A percentile compares a stretch with the other conserved stretches of the same genome.
phyloP scores from a whole-genome alignment of 2,329 filamentous ascomycete genomes.

The Byssochlamys sp. region DNA sequence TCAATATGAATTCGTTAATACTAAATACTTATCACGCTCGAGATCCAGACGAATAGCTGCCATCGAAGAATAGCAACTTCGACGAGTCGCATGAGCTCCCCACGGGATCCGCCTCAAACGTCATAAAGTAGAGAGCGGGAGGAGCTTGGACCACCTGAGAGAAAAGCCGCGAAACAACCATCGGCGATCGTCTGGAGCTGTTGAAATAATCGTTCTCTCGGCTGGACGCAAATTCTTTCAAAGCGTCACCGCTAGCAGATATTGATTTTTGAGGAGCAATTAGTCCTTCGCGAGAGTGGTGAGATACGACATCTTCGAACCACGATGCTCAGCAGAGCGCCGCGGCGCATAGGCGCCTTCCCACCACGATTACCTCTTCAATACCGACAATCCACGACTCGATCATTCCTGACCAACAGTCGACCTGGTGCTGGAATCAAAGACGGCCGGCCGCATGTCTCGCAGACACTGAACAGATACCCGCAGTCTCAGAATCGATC shows the following conservation, averaged over 20 bases:
- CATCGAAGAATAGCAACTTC: background rate
- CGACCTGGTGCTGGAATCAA: background rate
- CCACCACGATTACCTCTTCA: conserved; percentile 1
- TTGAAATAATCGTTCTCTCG: background rate
- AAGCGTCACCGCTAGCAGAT: background rate
- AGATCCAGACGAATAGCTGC: too few species aligned
- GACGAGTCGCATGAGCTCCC: background rate
- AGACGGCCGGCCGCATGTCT: background rate
- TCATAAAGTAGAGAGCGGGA: conserved; percentile 15
- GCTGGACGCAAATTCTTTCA: background rate
- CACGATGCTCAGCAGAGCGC: conserved; percentile 20
- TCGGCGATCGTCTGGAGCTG: background rate
- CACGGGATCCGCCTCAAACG: conserved; percentile 8
- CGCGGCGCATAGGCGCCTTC: conserved; percentile 15
- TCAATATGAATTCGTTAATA: conserved; percentile 5
- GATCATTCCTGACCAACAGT: conserved; percentile 3
- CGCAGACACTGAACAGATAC: background rate
- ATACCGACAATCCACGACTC: background rate
- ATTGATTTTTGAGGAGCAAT: background rate
- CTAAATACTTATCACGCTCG: background rate
- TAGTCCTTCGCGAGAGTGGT: background rate
- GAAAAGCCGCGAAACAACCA: conserved; percentile 4
- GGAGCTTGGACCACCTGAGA: conserved; percentile 16
- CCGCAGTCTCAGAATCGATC: conserved; percentile 11
- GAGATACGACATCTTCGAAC: background rate